phyloP scores from a whole-genome alignment of 2,329 filamentous ascomycete species.

The Emmonsia crescens region DNA sequence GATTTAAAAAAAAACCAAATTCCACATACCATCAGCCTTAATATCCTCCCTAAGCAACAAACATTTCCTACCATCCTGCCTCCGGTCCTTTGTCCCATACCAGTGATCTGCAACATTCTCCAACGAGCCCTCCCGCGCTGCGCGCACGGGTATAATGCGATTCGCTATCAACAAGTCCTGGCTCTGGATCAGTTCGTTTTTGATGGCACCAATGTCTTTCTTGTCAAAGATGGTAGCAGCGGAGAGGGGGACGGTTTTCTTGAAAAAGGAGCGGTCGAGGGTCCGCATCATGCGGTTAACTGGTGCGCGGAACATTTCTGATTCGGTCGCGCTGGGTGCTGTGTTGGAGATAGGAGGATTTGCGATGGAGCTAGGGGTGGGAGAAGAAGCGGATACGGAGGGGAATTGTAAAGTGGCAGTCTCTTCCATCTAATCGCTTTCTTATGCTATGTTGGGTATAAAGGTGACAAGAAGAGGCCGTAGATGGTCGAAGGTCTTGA shows the following conservation, averaged over 20 bases:
- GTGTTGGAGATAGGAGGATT: not conserved
- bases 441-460: not conserved
- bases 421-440: slow-evolving; percentile 1
- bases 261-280: slow-evolving; percentile 76
- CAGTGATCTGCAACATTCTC: slow-evolving; percentile 13
- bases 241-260: slow-evolving; percentile 61
- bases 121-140: slow-evolving; percentile 45
- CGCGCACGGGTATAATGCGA: slow-evolving; percentile 51
- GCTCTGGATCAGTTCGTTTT: slow-evolving; percentile 53
- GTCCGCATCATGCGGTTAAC: slow-evolving; percentile 66
- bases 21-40: slow-evolving; percentile 30
- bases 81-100: slow-evolving; percentile 41
- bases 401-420: not conserved
- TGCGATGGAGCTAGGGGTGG: not conserved
- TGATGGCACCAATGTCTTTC: slow-evolving; percentile 61
- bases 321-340: not conserved
- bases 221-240: slow-evolving; percentile 68
- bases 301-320: slow-evolving; percentile 62
- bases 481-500: not conserved
- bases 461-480: not conserved
- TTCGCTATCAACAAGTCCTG: slow-evolving; percentile 56
- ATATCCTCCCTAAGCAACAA: slow-evolving; percentile 30
- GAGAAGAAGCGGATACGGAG: not conserved
- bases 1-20: slow-evolving; percentile 11
- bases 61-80: slow-evolving; percentile 42